Conservation (phyloP, 1,284 basidiomycete species). For the Moesziomyces globuligerus region DNA sequence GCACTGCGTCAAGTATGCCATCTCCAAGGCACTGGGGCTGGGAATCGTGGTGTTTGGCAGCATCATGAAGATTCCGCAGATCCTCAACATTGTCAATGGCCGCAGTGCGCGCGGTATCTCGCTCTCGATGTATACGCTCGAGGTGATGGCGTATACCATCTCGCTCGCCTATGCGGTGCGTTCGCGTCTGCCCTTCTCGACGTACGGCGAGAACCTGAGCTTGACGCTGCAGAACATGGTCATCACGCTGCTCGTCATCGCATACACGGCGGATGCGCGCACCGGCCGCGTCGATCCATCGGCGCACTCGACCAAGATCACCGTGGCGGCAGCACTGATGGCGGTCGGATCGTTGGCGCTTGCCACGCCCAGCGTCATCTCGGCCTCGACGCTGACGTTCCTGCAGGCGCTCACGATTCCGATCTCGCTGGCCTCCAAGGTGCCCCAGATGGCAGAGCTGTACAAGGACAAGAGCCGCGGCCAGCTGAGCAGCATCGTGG, state of each 20-base stretch:
- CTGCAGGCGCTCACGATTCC: slow-evolving; percentile 64
- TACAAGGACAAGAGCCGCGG: slow-evolving; percentile 60
- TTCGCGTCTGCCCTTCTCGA: slow-evolving; percentile 87
- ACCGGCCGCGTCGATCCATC: slow-evolving; percentile 36
- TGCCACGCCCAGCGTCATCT: slow-evolving; percentile 49
- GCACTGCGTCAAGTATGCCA: slow-evolving; percentile 86
- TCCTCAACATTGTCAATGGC: slow-evolving; percentile 71
- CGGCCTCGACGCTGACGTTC: slow-evolving; percentile 47
- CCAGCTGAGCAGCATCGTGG: slow-evolving; percentile 64
- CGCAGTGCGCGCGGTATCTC: slow-evolving; percentile 83
- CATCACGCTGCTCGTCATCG: slow-evolving; percentile 63
- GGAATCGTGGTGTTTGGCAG: slow-evolving; percentile 92
- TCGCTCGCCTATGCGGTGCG: slow-evolving; percentile 82
- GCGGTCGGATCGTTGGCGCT: slow-evolving; percentile 77
- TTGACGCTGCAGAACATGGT: slow-evolving; percentile 66
- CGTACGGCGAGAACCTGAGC: slow-evolving; percentile 76
- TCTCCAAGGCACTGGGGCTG: slow-evolving; percentile 91
- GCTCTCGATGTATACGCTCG: slow-evolving; percentile 70
- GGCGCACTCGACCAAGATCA: slow-evolving; percentile 46
- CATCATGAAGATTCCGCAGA: slow-evolving; percentile 95
- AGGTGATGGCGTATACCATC: slow-evolving; percentile 86
- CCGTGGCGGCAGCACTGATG: slow-evolving; percentile 80
- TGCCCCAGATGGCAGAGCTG: slow-evolving; percentile 65
- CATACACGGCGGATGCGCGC: slow-evolving; percentile 47
- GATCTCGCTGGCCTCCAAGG: slow-evolving; percentile 63